These are phyloP conservation scores for Coelastrella sp. DNA, from an alignment of 139 green algal genomes.

Conservation along the genomic window DNA sequence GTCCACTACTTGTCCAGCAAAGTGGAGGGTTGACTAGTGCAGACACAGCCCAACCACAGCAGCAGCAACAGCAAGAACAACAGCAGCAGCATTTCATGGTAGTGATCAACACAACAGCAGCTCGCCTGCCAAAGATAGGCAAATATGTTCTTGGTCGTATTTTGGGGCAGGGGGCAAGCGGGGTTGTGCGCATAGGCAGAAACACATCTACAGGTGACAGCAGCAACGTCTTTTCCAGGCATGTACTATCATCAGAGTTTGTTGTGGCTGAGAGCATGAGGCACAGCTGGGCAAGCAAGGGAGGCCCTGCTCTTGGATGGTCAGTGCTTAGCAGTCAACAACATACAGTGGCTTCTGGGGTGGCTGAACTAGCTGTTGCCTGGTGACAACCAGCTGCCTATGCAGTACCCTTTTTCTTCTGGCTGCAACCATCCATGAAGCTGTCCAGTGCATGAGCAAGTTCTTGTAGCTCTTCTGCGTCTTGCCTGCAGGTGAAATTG, in stretches of 20 bases:
- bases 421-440: too few relatives aligned
- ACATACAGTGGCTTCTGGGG: too few relatives aligned
- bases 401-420: too few relatives aligned
- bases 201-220: slow-evolving; percentile 60
- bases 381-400: too few relatives aligned
- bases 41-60: background rate
- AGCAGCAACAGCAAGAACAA: slow-evolving; percentile 5
- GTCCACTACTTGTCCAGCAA: slow-evolving; percentile 28
- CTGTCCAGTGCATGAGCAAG: too few relatives aligned
- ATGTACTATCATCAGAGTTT: background rate
- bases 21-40: background rate
- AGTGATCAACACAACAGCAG: slow-evolving; percentile 67
- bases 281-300: too few relatives aligned
- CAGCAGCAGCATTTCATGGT: slow-evolving; percentile 40
- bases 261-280: too few relatives aligned
- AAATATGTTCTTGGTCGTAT: slow-evolving; percentile 72
- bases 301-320: too few relatives aligned
- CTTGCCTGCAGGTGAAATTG: slow-evolving; percentile 64
- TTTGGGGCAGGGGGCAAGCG: slow-evolving; percentile 73
- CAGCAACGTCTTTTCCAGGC: background rate
- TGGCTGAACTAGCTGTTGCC: too few relatives aligned
- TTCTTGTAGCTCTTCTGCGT: background rate
- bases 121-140: slow-evolving; percentile 54
- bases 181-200: slow-evolving; percentile 70
- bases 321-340: too few relatives aligned